Evolutionary conservation across 2,329 filamentous ascomycete genomes (phyloP).

Genomic region (Aureobasidium sp.): DNA sequence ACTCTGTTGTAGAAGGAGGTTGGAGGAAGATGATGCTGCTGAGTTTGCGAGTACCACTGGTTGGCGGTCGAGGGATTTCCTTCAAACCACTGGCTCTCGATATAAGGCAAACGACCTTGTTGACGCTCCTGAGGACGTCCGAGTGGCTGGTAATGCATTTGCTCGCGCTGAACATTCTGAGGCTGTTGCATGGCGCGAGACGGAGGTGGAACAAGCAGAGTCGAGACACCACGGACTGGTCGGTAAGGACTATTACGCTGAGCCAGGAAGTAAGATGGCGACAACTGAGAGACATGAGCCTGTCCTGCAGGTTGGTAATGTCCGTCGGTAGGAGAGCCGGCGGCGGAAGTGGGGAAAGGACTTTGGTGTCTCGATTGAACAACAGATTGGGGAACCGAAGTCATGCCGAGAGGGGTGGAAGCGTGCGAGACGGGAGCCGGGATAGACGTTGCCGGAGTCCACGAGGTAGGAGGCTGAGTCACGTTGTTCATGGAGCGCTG

Average conservation of each 20-base stretch:
- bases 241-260: constrained; percentile 89
- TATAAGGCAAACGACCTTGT: constrained; percentile 35
- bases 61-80: constrained; percentile 12
- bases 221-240: constrained; percentile 80
- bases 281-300: constrained; percentile 51
- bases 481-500: constrained; percentile 56
- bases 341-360: constrained; percentile 45
- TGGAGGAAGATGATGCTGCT: not conserved
- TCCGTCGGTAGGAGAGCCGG: constrained; percentile 61
- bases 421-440: constrained; percentile 17
- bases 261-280: constrained; percentile 77
- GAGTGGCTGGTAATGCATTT: constrained; percentile 44
- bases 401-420: constrained; percentile 16
- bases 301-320: constrained; percentile 33
- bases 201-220: constrained; percentile 79
- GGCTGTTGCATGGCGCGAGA: constrained; percentile 61
- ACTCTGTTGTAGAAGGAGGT: constrained; percentile 6
- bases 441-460: constrained; percentile 35
- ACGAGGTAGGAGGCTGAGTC: constrained; percentile 55
- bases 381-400: constrained; percentile 11
- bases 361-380: constrained; percentile 42
- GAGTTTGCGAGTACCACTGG: constrained; percentile 10
- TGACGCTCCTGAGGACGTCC: constrained; percentile 39
- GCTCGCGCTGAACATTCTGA: constrained; percentile 35
- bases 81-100: constrained; percentile 29